Conservation (phyloP, 2,329 filamentous ascomycete species). For the Davidsoniella virescens region DNA sequence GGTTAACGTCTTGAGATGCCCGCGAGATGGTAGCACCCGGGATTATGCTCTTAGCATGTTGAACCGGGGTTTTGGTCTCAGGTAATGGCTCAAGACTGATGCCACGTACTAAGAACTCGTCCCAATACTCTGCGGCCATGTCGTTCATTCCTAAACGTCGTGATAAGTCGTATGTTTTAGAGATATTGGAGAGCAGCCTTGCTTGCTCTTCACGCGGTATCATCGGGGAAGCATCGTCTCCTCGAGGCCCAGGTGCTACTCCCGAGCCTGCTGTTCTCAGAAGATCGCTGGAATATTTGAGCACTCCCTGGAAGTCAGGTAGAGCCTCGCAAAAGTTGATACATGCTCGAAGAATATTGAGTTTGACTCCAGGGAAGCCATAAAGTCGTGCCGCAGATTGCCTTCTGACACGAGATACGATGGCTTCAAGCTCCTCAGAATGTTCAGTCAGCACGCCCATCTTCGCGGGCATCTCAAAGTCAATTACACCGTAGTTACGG, state of each 20-base stretch:
- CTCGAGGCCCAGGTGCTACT: conserved; percentile 54
- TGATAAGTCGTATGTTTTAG: conserved; percentile 65
- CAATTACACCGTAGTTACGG: conserved; percentile 47
- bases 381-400: conserved; percentile 47
- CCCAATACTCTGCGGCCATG: conserved; percentile 80
- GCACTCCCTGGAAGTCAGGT: conserved; percentile 79
- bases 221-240: conserved; percentile 51
- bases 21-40: conserved; percentile 33
- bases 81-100: conserved; percentile 52
- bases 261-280: conserved; percentile 69
- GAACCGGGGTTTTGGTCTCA: conserved; percentile 43
- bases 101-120: conserved; percentile 77
- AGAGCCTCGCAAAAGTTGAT: conserved; percentile 88
- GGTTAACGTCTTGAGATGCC: conserved; percentile 50
- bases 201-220: conserved; percentile 72
- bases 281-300: conserved; percentile 72
- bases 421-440: conserved; percentile 31
- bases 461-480: conserved; percentile 24
- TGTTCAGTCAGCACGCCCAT: conserved; percentile 16
- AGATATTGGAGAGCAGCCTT: conserved; percentile 69
- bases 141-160: conserved; percentile 54
- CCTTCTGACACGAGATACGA: conserved; percentile 40
- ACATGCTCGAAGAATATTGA: conserved; percentile 75
- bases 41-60: conserved; percentile 42
- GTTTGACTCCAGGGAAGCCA: conserved; percentile 65